phyloP scores from a whole-genome alignment of 345 rosid genomes.

The Physaria fendleri region DNA sequence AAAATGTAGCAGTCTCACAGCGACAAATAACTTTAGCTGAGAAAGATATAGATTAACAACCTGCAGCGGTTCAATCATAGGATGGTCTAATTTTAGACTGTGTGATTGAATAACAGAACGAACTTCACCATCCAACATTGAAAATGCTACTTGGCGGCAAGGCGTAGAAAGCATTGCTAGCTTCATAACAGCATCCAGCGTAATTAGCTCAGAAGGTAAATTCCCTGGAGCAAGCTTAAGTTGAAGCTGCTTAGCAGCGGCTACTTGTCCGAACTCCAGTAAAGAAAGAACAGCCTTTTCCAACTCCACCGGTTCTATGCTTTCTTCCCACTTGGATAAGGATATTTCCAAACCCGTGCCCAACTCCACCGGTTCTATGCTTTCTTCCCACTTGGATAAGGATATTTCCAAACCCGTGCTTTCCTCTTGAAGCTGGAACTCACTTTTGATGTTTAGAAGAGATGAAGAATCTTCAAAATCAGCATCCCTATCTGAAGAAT shows the following conservation, averaged over 20 bases:
- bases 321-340: conserved; percentile 91
- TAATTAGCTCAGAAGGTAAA: conserved; percentile 62
- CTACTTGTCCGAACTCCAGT: conserved; percentile 88
- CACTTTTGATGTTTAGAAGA: conserved; percentile 41
- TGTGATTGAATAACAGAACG: conserved; percentile 51
- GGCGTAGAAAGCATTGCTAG: conserved; percentile 74
- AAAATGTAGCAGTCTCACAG: conserved; percentile 5
- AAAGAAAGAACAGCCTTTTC: conserved; percentile 93
- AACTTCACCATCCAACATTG: conserved; percentile 57
- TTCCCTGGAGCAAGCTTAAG: conserved; percentile 75
- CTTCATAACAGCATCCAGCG: conserved; percentile 72
- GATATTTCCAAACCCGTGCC: conserved; percentile 53
- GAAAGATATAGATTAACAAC: conserved; percentile 32
- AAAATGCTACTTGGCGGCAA: conserved; percentile 35
- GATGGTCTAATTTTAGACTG: conserved; percentile 35
- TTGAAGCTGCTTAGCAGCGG: conserved; percentile 97
- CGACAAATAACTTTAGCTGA: conserved; percentile 8
- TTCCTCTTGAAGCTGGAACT: conserved; percentile 63
- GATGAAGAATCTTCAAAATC: conserved; percentile 60
- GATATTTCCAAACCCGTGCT: conserved; percentile 55
- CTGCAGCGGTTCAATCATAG: conserved; percentile 57
- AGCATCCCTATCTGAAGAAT: conserved; percentile 44
- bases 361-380: conserved; percentile 74
- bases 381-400: conserved; percentile 91
- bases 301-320: conserved; percentile 74